A percentile compares a stretch with the other conserved stretches of the same genome.
These are phyloP conservation scores for Candida maltosa DNA, from an alignment of 805 yeast species.

Conservation along the genomic window DNA sequence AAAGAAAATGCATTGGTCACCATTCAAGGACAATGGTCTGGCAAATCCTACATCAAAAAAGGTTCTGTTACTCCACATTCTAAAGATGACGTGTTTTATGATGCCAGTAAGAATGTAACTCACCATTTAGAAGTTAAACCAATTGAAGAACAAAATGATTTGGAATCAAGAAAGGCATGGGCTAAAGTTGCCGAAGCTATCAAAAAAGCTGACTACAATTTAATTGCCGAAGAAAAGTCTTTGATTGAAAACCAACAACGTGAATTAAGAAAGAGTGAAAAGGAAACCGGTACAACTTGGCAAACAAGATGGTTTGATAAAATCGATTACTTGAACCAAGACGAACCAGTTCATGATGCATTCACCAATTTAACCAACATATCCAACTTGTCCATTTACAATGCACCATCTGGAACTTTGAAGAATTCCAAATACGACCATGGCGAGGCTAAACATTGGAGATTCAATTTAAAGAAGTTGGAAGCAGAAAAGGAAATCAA, in stretches of 20 bases:
- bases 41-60: conserved; percentile 58
- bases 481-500: conserved; percentile 58
- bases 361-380: conserved; percentile 37
- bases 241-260: conserved; percentile 83
- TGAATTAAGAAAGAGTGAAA: conserved; percentile 71
- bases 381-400: conserved; percentile 57
- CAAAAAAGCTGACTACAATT: conserved; percentile 66
- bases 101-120: conserved; percentile 49
- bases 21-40: conserved; percentile 92
- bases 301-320: conserved; percentile 74
- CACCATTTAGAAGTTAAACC: conserved; percentile 74
- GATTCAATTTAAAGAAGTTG: conserved; percentile 56
- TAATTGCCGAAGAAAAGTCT: conserved; percentile 72
- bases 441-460: conserved; percentile 63
- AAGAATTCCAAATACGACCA: conserved; percentile 54
- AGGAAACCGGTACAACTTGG: conserved; percentile 66
- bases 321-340: conserved; percentile 20
- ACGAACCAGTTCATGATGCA: conserved; percentile 19
- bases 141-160: conserved; percentile 68
- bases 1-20: conserved; percentile 71
- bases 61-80: conserved; percentile 48
- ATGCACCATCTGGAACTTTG: conserved; percentile 65
- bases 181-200: conserved; percentile 83
- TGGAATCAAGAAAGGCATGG: conserved; percentile 93
- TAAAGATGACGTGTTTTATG: conserved; percentile 56